Evolutionary conservation across 805 yeast species (phyloP).

Genomic region (Myxozyma lipomycoides): DNA sequence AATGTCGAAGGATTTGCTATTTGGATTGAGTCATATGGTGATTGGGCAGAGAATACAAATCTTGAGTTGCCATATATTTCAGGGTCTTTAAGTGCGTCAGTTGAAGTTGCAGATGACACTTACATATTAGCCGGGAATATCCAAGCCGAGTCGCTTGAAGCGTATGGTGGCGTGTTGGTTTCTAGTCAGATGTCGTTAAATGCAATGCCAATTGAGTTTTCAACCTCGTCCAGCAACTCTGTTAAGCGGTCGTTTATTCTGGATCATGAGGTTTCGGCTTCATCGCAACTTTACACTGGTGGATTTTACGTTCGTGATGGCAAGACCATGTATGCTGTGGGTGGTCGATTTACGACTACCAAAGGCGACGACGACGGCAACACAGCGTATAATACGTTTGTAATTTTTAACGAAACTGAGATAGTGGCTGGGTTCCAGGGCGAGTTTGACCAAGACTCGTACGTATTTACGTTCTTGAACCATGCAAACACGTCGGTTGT

Average conservation of each 20-base stretch:
- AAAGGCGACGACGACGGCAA: constrained; percentile 29
- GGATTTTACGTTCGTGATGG: constrained; percentile 46
- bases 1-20: constrained; percentile 27
- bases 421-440: constrained; percentile 30
- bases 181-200: neutral
- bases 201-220: constrained; percentile 11
- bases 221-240: neutral
- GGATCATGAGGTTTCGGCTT: neutral
- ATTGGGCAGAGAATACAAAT: constrained; percentile 16
- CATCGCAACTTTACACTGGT: constrained; percentile 37
- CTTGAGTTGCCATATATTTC: constrained; percentile 14
- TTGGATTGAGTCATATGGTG: constrained; percentile 22
- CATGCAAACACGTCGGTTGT: constrained; percentile 28
- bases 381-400: constrained; percentile 31
- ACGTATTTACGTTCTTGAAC: constrained; percentile 32
- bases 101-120: neutral
- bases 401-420: constrained; percentile 34
- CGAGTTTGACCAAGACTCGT: constrained; percentile 15
- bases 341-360: constrained; percentile 48
- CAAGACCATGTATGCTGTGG: constrained; percentile 45
- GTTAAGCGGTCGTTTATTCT: neutral
- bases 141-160: constrained; percentile 7
- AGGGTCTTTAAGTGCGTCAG: constrained; percentile 18
- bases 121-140: constrained; percentile 20
- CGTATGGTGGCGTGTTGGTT: constrained; percentile 15